Conservation (phyloP, 192 early-diverging fungal genomes). For the Chytriomyces sp. region DNA sequence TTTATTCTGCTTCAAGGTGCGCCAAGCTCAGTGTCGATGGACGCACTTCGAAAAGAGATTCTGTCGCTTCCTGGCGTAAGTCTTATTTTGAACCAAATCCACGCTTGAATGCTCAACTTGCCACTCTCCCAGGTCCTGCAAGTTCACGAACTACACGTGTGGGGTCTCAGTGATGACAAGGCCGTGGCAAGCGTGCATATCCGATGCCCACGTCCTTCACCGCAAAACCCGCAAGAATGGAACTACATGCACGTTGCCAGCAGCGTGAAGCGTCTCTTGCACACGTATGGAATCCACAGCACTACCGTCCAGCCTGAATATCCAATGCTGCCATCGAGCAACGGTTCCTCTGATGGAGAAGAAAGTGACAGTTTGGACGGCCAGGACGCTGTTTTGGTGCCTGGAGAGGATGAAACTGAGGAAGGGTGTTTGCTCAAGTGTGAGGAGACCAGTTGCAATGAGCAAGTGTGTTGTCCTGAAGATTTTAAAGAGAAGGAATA, state of each 20-base stretch:
- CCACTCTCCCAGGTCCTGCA: conserved; percentile 50
- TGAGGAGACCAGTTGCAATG: conserved; percentile 7
- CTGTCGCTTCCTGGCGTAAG: conserved; percentile 56
- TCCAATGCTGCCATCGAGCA: conserved; percentile 29
- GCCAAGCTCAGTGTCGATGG: conserved; percentile 69
- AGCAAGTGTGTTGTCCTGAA: conserved; percentile 24
- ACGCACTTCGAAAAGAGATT: conserved; percentile 57
- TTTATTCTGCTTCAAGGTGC: conserved; percentile 83
- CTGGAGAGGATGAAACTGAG: not conserved
- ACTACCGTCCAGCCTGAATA: conserved; percentile 94
- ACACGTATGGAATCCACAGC: conserved; percentile 78
- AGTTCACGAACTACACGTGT: conserved; percentile 92
- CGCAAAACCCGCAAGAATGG: not conserved
- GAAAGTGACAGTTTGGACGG: not conserved
- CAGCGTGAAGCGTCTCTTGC: conserved; percentile 77
- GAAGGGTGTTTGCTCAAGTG: conserved; percentile 21
- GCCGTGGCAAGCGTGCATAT: conserved; percentile 78
- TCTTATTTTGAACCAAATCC: rapidly evolving
- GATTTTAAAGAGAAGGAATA: not conserved
- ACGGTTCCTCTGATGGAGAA: not conserved
- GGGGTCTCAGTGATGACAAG: conserved; percentile 86
- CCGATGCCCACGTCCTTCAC: not conserved
- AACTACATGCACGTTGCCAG: conserved; percentile 75
- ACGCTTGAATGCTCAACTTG: too few relatives aligned
- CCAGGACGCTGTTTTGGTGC: not conserved